phyloP scores from a whole-genome alignment of 73 alveolate species.

The Loxodes magnus region DNA sequence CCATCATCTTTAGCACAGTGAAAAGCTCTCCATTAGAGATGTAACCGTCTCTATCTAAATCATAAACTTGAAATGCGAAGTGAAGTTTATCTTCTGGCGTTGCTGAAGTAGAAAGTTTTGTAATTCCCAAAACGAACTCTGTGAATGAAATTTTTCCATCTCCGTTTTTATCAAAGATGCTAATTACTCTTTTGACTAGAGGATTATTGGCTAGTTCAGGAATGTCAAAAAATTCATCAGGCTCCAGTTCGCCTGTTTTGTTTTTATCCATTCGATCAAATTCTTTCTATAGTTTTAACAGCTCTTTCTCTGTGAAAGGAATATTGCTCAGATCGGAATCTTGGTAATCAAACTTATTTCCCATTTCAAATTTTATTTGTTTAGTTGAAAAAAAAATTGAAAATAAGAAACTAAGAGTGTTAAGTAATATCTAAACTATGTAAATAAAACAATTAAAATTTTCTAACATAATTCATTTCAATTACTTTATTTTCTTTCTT shows the following conservation, averaged over 20 bases:
- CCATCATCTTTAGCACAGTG: slow-evolving; percentile 92
- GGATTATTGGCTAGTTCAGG: slow-evolving; percentile 96
- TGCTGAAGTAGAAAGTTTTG: slow-evolving; percentile 77
- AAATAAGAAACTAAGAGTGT: too few species aligned
- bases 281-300: slow-evolving; percentile 35
- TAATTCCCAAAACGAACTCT: slow-evolving; percentile 89
- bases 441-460: too few species aligned
- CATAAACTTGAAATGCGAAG: slow-evolving; percentile 88
- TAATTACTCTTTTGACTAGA: slow-evolving; percentile 80
- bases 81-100: slow-evolving; percentile 78
- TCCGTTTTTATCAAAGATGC: slow-evolving; percentile 82
- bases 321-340: too few species aligned
- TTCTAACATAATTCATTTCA: too few species aligned
- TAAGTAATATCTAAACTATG: too few species aligned
- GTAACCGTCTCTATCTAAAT: slow-evolving; percentile 86
- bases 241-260: slow-evolving; percentile 87
- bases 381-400: too few species aligned
- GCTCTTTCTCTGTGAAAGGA: slow-evolving; percentile 12
- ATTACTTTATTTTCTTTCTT: too few species aligned
- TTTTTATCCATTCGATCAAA: slow-evolving; percentile 82
- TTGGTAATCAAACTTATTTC: too few species aligned
- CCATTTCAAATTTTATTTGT: too few species aligned
- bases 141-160: slow-evolving; percentile 91
- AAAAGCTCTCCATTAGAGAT: slow-evolving; percentile 93
- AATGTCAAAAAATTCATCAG: slow-evolving; percentile 90